These are phyloP conservation scores for Monilinia fructicola DNA, from an alignment of 2,329 filamentous ascomycete species.

Conservation along the genomic window DNA sequence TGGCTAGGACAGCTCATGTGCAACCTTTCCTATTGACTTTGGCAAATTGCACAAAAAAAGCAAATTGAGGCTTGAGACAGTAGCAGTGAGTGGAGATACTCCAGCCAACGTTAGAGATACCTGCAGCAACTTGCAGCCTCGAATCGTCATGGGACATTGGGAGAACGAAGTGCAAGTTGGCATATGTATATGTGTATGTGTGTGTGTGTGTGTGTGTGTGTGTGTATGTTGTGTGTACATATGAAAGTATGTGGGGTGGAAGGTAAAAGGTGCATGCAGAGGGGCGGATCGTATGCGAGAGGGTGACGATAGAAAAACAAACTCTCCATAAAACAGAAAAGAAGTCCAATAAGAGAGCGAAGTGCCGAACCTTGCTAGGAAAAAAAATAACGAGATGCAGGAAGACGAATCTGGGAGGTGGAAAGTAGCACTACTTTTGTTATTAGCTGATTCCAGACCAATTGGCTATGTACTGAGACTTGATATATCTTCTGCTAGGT, in stretches of 20 bases:
- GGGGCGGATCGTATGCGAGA: constrained; percentile 20
- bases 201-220: constrained; percentile 26
- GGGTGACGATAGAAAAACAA: constrained; percentile 28
- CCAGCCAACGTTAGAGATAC: constrained; percentile 37
- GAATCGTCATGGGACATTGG: constrained; percentile 34
- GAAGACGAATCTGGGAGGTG: constrained; percentile 28
- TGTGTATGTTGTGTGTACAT: constrained; percentile 28
- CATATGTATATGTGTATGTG: constrained; percentile 28
- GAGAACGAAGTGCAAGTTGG: constrained; percentile 33
- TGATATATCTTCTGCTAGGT: constrained; percentile 21
- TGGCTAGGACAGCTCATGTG: constrained; percentile 38
- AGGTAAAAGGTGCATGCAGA: constrained; percentile 26
- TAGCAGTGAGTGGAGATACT: constrained; percentile 37
- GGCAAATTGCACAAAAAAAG: constrained; percentile 34
- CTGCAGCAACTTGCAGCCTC: constrained; percentile 35
- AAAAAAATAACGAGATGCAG: constrained; percentile 32
- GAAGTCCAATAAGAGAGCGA: constrained; percentile 21
- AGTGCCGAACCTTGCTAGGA: constrained; percentile 17
- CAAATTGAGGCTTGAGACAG: constrained; percentile 36
- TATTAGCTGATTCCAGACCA: constrained; percentile 17
- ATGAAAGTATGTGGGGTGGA: constrained; percentile 25
- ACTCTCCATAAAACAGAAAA: constrained; percentile 10
- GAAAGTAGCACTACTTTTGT: constrained; percentile 30
- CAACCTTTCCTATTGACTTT: constrained; percentile 34
- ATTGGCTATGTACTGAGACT: constrained; percentile 23